Evolutionary conservation across 2,329 filamentous ascomycete species (phyloP).

Genomic region (Juglanconis sp.): DNA sequence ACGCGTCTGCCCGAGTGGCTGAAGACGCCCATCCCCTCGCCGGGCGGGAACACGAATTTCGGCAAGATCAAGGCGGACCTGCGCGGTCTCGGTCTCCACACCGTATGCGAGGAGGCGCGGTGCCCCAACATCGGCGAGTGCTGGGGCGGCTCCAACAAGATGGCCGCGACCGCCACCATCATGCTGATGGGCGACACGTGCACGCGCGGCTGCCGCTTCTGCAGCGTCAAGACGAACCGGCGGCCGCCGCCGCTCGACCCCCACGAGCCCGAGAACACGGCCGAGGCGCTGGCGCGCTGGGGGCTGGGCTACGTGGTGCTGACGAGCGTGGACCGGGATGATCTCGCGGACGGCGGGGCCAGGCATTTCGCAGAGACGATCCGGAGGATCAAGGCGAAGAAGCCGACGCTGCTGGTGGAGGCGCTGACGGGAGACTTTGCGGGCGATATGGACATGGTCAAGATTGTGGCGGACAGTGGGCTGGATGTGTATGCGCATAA

Average conservation of each 20-base stretch:
- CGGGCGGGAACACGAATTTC: slow-evolving; percentile 75
- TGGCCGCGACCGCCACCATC: slow-evolving; percentile 91
- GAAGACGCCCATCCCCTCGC: slow-evolving; percentile 78
- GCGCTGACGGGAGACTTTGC: slow-evolving; percentile 83
- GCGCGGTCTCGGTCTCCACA: slow-evolving; percentile 84
- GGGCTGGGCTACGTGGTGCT: slow-evolving; percentile 94
- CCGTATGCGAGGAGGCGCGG: slow-evolving; percentile 94
- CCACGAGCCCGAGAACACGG: slow-evolving; percentile 95
- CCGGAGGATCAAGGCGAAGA: slow-evolving; percentile 85
- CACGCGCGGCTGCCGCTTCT: slow-evolving; percentile 94
- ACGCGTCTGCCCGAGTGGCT: slow-evolving; percentile 87
- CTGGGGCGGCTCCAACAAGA: slow-evolving; percentile 89
- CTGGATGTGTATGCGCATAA: slow-evolving; percentile 98
- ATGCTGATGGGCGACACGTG: slow-evolving; percentile 99
- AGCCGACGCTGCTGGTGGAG: slow-evolving; percentile 74
- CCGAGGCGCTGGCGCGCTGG: slow-evolving; percentile 89
- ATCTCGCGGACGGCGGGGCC: slow-evolving; percentile 84
- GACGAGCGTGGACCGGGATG: slow-evolving; percentile 90
- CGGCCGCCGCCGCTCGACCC: slow-evolving; percentile 77
- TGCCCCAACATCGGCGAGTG: slow-evolving; percentile 98
- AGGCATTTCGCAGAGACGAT: slow-evolving; percentile 92
- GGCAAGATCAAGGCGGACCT: slow-evolving; percentile 94
- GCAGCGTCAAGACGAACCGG: slow-evolving; percentile 87
- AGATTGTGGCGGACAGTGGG: slow-evolving; percentile 78
- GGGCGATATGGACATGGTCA: slow-evolving; percentile 84